Evolutionary conservation across 768 basidiomycete genomes (phyloP), one percentile per base, ranked within the genome.

Genomic region (Pleurotus cornucopiae): DNA sequence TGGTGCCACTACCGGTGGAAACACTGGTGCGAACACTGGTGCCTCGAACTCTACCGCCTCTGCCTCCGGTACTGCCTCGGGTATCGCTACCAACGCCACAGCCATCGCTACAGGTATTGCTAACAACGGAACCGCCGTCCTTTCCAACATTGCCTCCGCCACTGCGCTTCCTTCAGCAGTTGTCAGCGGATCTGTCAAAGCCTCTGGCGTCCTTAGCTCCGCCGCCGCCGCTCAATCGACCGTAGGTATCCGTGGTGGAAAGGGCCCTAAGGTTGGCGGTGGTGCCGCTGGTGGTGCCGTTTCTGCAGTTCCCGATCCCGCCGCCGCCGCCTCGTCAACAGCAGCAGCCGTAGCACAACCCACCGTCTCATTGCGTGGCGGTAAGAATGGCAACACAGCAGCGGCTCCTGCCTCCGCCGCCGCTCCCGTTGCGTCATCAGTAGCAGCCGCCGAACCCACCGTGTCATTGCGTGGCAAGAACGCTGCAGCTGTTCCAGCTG

Each of bases 31-130:
- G 37, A 45, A 30, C 23, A 16, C 60, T 49, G 55, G 60, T 11
- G 58, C 58, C 12, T 56, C 54, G 39, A 49, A 30, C 9, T 53
- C 53, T 3, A 55, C 56, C 13, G 44, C 40, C 40, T 59, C 58
- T 21, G 40, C 57, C 25, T 56, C 60, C 6, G 30, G 11, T 7
- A 9, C 30, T 9, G 26, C 30, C 30, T 30, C 30, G 11, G 30
- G 30, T 9, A 30, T 30, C 11, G 30, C 30, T 34, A 34, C 30
- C 5, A 54, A 56, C 49, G 61, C 56, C 30, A 55, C 44, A 26
- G 58, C 59, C 46, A 60, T 58, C n/a, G 62, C 60, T 13, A 58
- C 56, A 37, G 62, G 58, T 12, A 57, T 59, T 25, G 55, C 55
- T 12, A 20, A 13, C 45, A 55, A 46, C 1, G 57, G 18, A 11